Conservation (phyloP, 1,284 basidiomycete genomes). For the Pyrrhoderma noxium region DNA sequence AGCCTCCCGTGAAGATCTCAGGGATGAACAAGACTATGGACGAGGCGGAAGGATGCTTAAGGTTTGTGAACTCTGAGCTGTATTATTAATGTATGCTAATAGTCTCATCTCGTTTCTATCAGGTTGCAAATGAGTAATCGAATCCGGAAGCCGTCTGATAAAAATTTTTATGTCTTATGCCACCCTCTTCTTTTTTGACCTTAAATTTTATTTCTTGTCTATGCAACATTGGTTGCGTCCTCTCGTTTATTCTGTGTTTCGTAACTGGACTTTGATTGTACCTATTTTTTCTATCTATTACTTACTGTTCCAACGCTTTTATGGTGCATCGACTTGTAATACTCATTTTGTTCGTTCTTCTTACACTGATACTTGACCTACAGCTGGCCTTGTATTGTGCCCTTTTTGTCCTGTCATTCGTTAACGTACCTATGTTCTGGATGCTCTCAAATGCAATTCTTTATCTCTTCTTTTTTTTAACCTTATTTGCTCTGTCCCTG, state of each 20-base stretch:
- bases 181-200: not conserved
- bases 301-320: not conserved
- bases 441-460: too few relatives aligned
- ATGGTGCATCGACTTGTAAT: not conserved
- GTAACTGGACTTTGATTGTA: slow-evolving; percentile 10
- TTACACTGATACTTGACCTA: not conserved
- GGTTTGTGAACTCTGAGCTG: slow-evolving; percentile 27
- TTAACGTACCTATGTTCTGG: too few relatives aligned
- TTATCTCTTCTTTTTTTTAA: not conserved
- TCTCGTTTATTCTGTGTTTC: slow-evolving; percentile 11
- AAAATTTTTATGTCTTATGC: slow-evolving; percentile 3
- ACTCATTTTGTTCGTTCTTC: not conserved
- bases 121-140: slow-evolving; percentile 18
- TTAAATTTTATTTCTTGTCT: slow-evolving; percentile 16
- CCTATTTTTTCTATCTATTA: not conserved
- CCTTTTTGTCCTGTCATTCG: not conserved
- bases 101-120: not conserved
- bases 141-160: not conserved
- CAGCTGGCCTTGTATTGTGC: not conserved
- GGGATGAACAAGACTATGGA: slow-evolving; percentile 34
- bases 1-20: slow-evolving; percentile 26
- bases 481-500: not conserved
- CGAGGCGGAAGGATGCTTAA: slow-evolving; percentile 36
- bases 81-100: not conserved
- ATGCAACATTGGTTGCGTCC: not conserved